Percentiles rank a stretch among this genome's conserved stretches.
These are phyloP conservation scores for Kazachstania sp. DNA, from an alignment of 1,139 yeast species.

Conservation along the genomic window DNA sequence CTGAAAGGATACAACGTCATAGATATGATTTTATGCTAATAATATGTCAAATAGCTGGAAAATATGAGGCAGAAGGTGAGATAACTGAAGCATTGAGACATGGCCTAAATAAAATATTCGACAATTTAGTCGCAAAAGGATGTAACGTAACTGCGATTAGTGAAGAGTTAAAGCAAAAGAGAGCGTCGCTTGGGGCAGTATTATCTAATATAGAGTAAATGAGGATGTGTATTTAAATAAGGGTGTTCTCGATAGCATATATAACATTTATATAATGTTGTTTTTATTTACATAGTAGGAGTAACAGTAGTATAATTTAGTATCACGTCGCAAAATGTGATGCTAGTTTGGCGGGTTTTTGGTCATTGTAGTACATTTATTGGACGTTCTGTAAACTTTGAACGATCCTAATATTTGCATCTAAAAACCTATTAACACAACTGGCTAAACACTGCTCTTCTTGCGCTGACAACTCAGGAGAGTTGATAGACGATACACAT, in stretches of 20 bases:
- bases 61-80: constrained; percentile 23
- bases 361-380: constrained; percentile 4
- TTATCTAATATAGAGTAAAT: too few relatives aligned
- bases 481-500: constrained; percentile 55
- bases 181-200: too few relatives aligned
- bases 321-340: too few relatives aligned
- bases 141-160: constrained; percentile 11
- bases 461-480: constrained; percentile 42
- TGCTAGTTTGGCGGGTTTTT: too few relatives aligned
- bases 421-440: constrained; percentile 80
- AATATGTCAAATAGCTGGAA: constrained; percentile 16
- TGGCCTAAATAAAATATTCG: not conserved
- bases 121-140: constrained; percentile 9
- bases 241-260: too few relatives aligned
- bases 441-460: constrained; percentile 72
- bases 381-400: constrained; percentile 37
- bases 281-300: too few relatives aligned
- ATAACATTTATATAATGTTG: too few relatives aligned
- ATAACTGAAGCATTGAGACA: constrained; percentile 3
- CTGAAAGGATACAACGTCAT: constrained; percentile 20
- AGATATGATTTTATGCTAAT: constrained; percentile 23
- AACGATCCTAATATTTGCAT: constrained; percentile 79
- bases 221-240: too few relatives aligned
- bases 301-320: too few relatives aligned
- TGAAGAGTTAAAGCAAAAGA: too few relatives aligned